Base-by-base conservation (phyloP, 768 basidiomycete species). In the Amylocystis lapponica region DNA sequence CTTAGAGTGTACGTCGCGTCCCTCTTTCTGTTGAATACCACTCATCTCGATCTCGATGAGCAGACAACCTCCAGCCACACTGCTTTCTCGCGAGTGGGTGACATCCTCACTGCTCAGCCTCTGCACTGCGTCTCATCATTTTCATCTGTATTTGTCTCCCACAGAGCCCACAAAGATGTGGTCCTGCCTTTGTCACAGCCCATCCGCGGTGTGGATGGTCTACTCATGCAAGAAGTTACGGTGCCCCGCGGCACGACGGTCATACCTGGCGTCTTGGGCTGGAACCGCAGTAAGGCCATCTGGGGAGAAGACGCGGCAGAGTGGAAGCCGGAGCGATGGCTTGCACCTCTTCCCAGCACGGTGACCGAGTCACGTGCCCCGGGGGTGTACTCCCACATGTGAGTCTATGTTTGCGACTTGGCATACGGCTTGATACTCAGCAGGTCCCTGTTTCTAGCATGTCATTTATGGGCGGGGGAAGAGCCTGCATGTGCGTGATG, bases 251-350 rank as follows among this genome's bases (percentile, higher is more conserved):
- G 74, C 3, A 73, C 72, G 2, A 44, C 52, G 1, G 45, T 85
- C 23, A 45, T 63, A 9, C 54, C 71, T 2, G 70, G 75, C 2
- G 66, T 79, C 22, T 40, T 55, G 5, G 60, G 61, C n/a, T 66
- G 78, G 37, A 82, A 84, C 56, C 56, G 64, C 6, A 71, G 75
- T n/a, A 66, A 66, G 41, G 59, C 57, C 1, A 55, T 82, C 23
- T 86, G 85, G 84, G 84, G 84, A 1, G 52, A 66, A 0, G 72
- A 79, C 43, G 72, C 79, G 3, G 67, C 69, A 17, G 70, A 70
- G 34, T 87, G 79, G 57, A 66, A 72, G 27, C 84, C 83, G 0
- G 77, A 79, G 42, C 67, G 84, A 4, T 86, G 85, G 84, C 61
- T 85, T 8, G 19, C 30, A 21, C 45, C 50, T 6, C 41, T 57